Base-by-base conservation (phyloP, 1,284 basidiomycete species). In the Ustilago bromivora region DNA sequence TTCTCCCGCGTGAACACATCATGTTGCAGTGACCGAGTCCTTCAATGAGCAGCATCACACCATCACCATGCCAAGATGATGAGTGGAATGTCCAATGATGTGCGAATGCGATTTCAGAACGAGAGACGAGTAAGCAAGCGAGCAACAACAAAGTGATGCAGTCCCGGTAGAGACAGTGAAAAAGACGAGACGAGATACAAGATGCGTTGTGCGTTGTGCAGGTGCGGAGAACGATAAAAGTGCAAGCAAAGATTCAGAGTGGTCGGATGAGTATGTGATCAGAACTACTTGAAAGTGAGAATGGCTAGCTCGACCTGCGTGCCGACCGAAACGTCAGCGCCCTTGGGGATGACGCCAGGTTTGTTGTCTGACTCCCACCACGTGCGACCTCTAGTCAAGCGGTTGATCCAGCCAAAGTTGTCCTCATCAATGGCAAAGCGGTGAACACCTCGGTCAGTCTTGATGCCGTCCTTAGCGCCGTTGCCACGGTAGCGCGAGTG, bases 371-470 rank as follows among this genome's bases (percentile, higher is more conserved):
- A 10, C 10, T 70, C 66, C 71, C 70, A 73, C 75, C 75, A 77
- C 0, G 61, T 61, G 23, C 71, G 65, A 28, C 75, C 75, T 13
- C 23, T 23, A 8, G 75, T 67, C 36, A 67, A 41, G 32, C 75
- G 70, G 11, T 69, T 66, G 61, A 77, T 73, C 75, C 75, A 77
- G 43, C 75, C 75, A 46, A 67, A 73, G 61, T 55, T 73, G 56
- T 77, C 75, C 40, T 70, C 61, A 41, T 77, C 75, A 2, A 77
- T 46, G 23, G 61, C 67, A 32, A 77, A 77, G 55, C 66, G 70
- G 34, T 57, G 60, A 0, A 54, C 36, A 32, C 71, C 67, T 10
- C 71, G 60, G 34, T 64, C 51, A 32, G 32, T 46, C 54, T 65
- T 49, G 19, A 40, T 57, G 35, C 67, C 67, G 13, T 77, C 75